A percentile compares a stretch with the other conserved stretches of the same genome.
Conservation (phyloP, 306 rosid species). For the Cucurbita argyrosperma region DNA sequence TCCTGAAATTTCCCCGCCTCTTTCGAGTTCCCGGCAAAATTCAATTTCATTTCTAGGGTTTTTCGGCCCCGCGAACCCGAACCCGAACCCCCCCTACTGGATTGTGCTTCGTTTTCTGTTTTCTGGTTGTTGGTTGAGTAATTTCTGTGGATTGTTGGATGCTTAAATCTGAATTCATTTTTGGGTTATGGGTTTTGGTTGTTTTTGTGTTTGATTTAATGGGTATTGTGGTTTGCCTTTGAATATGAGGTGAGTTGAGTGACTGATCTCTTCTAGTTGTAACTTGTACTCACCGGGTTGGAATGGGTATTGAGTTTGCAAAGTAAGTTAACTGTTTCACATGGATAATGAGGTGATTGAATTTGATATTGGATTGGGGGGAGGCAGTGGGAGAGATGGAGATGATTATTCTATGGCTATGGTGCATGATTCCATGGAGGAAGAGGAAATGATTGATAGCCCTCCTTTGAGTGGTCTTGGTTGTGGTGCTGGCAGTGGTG, state of each 20-base stretch:
- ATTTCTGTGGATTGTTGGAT: background rate
- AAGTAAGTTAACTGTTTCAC: background rate
- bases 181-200: background rate
- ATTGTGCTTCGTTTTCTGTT: background rate
- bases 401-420: slow-evolving; percentile 55
- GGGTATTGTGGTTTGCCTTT: background rate
- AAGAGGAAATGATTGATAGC: slow-evolving; percentile 63
- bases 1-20: background rate
- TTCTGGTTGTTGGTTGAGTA: background rate
- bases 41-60: background rate
- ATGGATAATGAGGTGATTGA: slow-evolving; percentile 82
- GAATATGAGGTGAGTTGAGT: background rate
- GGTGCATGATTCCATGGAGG: slow-evolving; percentile 54
- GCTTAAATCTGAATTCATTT: background rate
- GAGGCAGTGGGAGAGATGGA: slow-evolving; percentile 41
- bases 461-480: slow-evolving; percentile 22
- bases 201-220: background rate
- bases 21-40: slow-evolving; percentile 15
- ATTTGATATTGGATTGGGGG: slow-evolving; percentile 82
- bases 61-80: slow-evolving; percentile 9
- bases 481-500: slow-evolving; percentile 30
- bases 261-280: background rate
- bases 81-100: background rate
- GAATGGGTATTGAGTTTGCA: background rate
- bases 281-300: background rate